Conservation (phyloP, 306 rosid species). For the Medicago ruthenica region DNA sequence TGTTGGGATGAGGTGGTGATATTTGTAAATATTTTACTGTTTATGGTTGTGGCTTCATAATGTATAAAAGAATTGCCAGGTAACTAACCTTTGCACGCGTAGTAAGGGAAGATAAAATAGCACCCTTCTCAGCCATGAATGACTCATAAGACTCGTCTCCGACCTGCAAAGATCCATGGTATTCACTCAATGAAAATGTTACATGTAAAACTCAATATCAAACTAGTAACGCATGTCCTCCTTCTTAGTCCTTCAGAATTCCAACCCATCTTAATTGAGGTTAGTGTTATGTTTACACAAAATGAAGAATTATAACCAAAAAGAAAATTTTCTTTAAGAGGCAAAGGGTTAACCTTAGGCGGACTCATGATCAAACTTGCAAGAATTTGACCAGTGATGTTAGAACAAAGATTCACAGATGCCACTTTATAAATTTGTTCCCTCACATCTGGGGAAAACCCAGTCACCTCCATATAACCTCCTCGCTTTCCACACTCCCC, state of each 20-base stretch:
- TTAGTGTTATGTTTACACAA: neutral
- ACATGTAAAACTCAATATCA: conserved; percentile 15
- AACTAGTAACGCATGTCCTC: conserved; percentile 3
- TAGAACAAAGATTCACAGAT: conserved; percentile 91
- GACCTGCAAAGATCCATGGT: conserved; percentile 59
- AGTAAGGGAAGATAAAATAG: conserved; percentile 79
- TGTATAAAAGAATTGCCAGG: neutral
- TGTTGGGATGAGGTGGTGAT: neutral
- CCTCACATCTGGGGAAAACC: conserved; percentile 75
- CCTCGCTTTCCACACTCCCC: conserved; percentile 98
- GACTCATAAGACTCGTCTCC: conserved; percentile 90
- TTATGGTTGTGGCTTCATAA: neutral
- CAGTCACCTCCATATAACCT: conserved; percentile 95
- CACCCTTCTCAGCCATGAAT: conserved; percentile 71
- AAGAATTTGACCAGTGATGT: conserved; percentile 88
- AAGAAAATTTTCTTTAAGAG: neutral
- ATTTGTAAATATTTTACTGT: neutral
- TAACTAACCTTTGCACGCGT: conserved; percentile 89
- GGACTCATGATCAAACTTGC: conserved; percentile 95
- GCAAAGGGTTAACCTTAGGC: conserved; percentile 69
- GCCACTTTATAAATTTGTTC: conserved; percentile 91
- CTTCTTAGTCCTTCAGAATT: too few relatives aligned
- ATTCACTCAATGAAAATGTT: conserved; percentile 22
- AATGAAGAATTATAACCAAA: neutral
- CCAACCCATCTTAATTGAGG: conserved; percentile 6